phyloP scores from a whole-genome alignment of 257 asterid species.

The Cinchona pubescens region DNA sequence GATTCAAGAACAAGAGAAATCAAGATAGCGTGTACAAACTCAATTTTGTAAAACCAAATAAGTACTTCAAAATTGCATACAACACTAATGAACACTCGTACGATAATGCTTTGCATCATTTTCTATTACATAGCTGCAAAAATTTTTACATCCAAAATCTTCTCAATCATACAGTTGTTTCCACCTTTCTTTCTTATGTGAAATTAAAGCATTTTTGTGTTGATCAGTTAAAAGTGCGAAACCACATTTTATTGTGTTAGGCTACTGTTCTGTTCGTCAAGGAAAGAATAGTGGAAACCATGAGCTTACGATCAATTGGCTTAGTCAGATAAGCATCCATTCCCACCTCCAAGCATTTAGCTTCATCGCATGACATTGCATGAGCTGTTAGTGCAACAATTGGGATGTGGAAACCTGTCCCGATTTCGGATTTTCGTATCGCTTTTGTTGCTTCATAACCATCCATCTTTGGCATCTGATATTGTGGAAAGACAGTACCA shows the following conservation, averaged over 20 bases:
- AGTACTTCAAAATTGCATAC: too few relatives aligned
- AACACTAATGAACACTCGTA: background rate
- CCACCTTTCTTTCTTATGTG: background rate
- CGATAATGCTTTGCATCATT: conserved; percentile 1
- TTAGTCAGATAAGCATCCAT: conserved; percentile 95
- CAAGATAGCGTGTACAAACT: background rate
- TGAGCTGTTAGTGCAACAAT: conserved; percentile 93
- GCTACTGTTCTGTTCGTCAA: conserved; percentile 48
- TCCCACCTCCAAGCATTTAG: conserved; percentile 88
- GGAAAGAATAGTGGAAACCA: conserved; percentile 81
- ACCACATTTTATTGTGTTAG: background rate
- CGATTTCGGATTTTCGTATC: conserved; percentile 62
- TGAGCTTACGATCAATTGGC: conserved; percentile 75
- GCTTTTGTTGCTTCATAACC: conserved; percentile 94
- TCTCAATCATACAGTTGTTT: background rate
- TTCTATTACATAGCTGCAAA: conserved; percentile 12
- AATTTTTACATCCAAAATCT: conserved; percentile 14
- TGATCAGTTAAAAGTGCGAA: background rate
- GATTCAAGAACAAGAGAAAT: background rate
- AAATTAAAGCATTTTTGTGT: background rate
- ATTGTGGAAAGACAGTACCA: background rate
- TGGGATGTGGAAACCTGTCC: conserved; percentile 66
- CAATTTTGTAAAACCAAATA: background rate
- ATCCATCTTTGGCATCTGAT: conserved; percentile 97
- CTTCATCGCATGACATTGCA: conserved; percentile 93